Base-by-base conservation (phyloP, 768 basidiomycete species). In the Hericium erinaceus region DNA sequence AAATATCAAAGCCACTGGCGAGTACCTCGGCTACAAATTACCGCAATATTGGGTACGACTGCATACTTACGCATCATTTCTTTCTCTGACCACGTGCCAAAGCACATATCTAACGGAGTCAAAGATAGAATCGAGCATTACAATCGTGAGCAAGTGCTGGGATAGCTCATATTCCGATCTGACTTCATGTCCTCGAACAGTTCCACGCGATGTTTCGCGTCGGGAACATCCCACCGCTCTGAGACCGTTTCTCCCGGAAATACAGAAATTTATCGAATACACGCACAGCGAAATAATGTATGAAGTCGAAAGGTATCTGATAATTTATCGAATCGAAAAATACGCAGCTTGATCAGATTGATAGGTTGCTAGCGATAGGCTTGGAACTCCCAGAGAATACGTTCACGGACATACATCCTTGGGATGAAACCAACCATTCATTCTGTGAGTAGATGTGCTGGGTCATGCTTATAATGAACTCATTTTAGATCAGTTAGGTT, bases 51-150 rank as follows among this genome's bases (percentile, higher is more conserved):
- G 80, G 80, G 82, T 81, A 60, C 8, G 70, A 11, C 22, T 0
- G 39, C 0, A 53, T 53, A 15, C 5, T 18, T 20, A 11, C 44
- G 2, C n/a, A 12, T 50, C 22, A 7, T 26, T 13, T 26, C 9
- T n/a, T 51, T 4, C 13, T 26, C 22, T 46, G 24, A 51, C 28
- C 49, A 20, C 37, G 39, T 13, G 39, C 18, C n/a, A 18, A 54
- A 87, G 84, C 80, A 81, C 52, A 79, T 86, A 48, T 80, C 80
- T 41, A 76, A 75, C 9, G 85, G 84, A 4, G 79, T 87, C 20
- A 75, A 68, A 15, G 85, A 87, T 63, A 82, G 85, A 61, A 62
- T 85, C 16, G 84, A 87, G 63, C 73, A 79, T 53, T 86, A 87
- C 62, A 83, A 80, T 60, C 73, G 85, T 86, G 58, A 56, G 77